These are phyloP conservation scores for Silene conica DNA, from an alignment of 148 eudicot species.

Conservation along the genomic window DNA sequence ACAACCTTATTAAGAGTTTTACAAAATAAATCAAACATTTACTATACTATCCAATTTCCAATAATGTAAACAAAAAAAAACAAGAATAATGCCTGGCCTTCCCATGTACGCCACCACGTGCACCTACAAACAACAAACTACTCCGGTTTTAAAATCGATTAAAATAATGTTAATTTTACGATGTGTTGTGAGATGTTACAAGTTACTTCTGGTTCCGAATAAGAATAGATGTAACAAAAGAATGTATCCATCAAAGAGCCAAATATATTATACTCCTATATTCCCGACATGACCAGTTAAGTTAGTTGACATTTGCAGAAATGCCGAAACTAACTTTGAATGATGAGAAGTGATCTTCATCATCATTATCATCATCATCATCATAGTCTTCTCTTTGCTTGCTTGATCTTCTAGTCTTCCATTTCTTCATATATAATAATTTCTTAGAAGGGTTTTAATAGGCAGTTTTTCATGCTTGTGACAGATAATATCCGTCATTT, in stretches of 20 bases:
- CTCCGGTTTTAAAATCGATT: no score
- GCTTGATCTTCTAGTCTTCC: not conserved
- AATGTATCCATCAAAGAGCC: not conserved
- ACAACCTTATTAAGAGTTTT: not conserved
- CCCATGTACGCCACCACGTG: constrained; percentile 47
- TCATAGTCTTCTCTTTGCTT: not conserved
- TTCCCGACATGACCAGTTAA: not conserved
- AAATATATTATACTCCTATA: no score
- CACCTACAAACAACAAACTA: no score
- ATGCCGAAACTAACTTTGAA: not conserved
- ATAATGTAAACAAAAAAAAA: not conserved
- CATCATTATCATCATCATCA: not conserved
- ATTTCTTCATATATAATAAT: no score
- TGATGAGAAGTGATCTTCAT: no score
- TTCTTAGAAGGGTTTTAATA: not conserved
- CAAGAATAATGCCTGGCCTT: constrained; percentile 45
- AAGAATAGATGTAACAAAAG: no score
- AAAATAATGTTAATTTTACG: no score
- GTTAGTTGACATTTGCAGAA: not conserved
- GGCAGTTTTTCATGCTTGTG: no score
- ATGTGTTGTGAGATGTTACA: no score
- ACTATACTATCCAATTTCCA: no score
- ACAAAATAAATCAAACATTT: not conserved
- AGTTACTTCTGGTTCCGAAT: no score
- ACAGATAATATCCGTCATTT: no score